Percentiles rank a stretch among this genome's conserved stretches.
Evolutionary conservation across 1,284 basidiomycete species (phyloP).

Genomic region (Cystobasidium pallidum): DNA sequence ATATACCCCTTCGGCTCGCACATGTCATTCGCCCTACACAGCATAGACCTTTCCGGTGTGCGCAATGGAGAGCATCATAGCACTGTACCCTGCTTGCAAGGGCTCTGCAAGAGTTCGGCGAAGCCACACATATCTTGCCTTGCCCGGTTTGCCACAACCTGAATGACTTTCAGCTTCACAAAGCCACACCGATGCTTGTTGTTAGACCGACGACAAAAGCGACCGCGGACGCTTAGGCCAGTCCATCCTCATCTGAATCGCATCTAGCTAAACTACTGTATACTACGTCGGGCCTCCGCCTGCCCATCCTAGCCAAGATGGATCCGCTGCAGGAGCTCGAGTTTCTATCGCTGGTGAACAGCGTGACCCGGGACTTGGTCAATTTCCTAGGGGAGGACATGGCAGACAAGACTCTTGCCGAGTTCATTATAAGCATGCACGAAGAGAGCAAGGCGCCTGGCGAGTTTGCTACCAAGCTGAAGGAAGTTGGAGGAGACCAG

Average conservation of each 20-base stretch:
- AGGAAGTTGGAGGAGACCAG: conserved; percentile 72
- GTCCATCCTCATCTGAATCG: neutral
- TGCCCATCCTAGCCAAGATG: conserved; percentile 26
- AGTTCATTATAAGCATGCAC: conserved; percentile 93
- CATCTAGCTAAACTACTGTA: neutral
- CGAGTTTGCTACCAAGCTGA: conserved; percentile 81
- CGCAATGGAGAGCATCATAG: too few species aligned
- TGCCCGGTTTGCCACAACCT: conserved; percentile 16
- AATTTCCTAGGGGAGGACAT: conserved; percentile 60
- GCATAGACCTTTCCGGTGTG: neutral
- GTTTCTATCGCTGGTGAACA: conserved; percentile 81
- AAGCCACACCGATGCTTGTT: neutral
- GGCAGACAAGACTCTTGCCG: conserved; percentile 86
- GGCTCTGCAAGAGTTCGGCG: neutral
- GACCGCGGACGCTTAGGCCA: neutral
- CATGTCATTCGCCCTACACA: neutral
- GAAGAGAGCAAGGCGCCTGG: conserved; percentile 74
- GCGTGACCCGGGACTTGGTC: conserved; percentile 85
- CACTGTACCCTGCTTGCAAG: too few species aligned
- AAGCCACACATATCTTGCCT: neutral
- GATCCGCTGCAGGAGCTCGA: conserved; percentile 66
- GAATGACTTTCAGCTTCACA: neutral
- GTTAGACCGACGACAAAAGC: neutral
- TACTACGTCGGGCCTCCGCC: neutral
- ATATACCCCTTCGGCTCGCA: neutral